Conservation (phyloP, 108 stramenopile genomes). For the Pelagomonas calceolata region DNA sequence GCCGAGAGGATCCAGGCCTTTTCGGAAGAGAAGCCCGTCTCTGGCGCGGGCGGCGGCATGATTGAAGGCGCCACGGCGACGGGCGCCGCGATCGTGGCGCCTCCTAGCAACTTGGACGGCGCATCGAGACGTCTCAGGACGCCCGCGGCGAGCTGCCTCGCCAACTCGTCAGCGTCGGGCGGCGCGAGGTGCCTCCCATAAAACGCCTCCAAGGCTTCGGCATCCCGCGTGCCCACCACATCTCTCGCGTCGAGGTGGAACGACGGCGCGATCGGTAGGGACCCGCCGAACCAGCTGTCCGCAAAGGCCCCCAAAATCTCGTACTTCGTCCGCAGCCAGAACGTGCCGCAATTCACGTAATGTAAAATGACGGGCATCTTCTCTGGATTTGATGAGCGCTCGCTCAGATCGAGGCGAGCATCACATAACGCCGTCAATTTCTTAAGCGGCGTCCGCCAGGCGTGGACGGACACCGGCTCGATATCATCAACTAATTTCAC, state of each 20-base stretch:
- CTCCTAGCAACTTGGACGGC: constrained; percentile 3
- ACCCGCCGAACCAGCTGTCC: constrained; percentile 27
- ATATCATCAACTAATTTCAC: constrained; percentile 14
- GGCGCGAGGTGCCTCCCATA: constrained; percentile 15
- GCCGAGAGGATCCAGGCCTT: constrained; percentile 19
- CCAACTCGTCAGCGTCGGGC: constrained; percentile 9
- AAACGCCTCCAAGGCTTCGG: constrained; percentile 4
- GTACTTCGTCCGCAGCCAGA: constrained; percentile 31
- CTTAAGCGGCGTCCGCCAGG: constrained; percentile 12
- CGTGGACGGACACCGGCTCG: constrained; percentile 26
- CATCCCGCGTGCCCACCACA: constrained; percentile 3
- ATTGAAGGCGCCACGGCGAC: not conserved
- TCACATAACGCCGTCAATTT: constrained; percentile 21
- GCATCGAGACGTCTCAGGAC: constrained; percentile 10
- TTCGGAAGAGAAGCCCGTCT: not conserved
- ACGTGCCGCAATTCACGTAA: constrained; percentile 23
- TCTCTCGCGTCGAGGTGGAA: constrained; percentile 31
- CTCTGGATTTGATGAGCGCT: constrained; percentile 3
- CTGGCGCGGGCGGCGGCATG: not conserved
- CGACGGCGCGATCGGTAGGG: constrained; percentile 27
- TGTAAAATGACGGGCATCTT: constrained; percentile 24
- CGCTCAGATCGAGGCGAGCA: constrained; percentile 18
- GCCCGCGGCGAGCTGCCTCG: constrained; percentile 10
- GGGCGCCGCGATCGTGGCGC: not conserved
- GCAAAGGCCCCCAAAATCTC: constrained; percentile 19